phyloP scores from a whole-genome alignment of 805 yeast genomes.

The Nakazawaea pomicola region DNA sequence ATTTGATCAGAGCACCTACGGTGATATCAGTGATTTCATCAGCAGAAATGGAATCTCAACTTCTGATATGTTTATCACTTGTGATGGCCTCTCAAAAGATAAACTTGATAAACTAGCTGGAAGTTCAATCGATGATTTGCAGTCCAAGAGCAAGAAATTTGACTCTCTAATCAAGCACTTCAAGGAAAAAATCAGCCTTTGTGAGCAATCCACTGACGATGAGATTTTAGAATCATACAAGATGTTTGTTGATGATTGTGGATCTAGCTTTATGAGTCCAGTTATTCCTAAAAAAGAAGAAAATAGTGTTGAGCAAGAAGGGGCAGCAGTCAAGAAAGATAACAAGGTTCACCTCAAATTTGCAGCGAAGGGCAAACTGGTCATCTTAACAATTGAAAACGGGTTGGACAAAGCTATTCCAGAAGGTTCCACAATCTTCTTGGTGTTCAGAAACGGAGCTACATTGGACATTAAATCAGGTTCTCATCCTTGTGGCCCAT shows the following conservation, averaged over 20 bases:
- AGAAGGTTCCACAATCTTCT: constrained; percentile 1
- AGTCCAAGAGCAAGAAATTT: constrained; percentile 2
- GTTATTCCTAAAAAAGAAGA: not conserved
- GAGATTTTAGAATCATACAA: constrained; percentile 6
- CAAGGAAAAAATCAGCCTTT: constrained; percentile 3
- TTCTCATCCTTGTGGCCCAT: constrained; percentile 7
- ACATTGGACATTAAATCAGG: constrained; percentile 3
- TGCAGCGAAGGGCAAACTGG: not conserved
- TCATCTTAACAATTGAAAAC: constrained; percentile 1
- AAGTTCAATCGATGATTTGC: constrained; percentile 4
- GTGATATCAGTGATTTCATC: constrained; percentile 4
- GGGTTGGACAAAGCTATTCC: constrained; percentile 5
- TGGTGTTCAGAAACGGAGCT: not conserved
- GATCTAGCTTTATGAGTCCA: constrained; percentile 3
- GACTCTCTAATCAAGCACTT: constrained; percentile 6
- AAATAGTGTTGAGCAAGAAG: not conserved
- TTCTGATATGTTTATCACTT: constrained; percentile 2
- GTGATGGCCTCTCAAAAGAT: constrained; percentile 1
- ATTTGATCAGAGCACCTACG: not conserved
- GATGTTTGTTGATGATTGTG: constrained; percentile 8
- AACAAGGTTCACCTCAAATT: not conserved
- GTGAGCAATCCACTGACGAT: not conserved
- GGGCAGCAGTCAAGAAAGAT: not conserved
- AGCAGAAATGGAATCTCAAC: not conserved
- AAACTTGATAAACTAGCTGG: constrained; percentile 1